These are phyloP conservation scores for Hygrocybe coccinea DNA, from an alignment of 768 basidiomycete species.

Conservation along the genomic window DNA sequence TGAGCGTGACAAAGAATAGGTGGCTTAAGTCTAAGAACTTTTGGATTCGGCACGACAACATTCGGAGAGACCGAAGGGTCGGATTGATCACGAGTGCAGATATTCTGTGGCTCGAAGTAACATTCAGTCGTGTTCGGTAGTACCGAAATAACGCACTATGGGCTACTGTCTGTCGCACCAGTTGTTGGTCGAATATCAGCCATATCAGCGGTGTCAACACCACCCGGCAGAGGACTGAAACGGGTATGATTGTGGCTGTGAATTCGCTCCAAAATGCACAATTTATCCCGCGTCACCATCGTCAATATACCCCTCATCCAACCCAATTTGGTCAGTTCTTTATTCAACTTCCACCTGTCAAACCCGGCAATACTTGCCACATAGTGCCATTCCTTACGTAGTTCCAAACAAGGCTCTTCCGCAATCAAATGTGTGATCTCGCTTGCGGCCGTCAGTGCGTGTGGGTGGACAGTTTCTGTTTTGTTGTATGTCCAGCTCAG, in stretches of 20 bases:
- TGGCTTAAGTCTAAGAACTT: too few species aligned
- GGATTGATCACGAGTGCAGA: too few species aligned
- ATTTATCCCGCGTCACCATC: conserved; percentile 36
- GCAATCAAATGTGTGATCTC: conserved; percentile 60
- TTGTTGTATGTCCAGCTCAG: conserved; percentile 72
- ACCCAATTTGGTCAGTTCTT: conserved; percentile 18
- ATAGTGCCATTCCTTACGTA: conserved; percentile 36
- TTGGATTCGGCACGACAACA: too few species aligned
- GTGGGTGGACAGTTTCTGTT: conserved; percentile 57
- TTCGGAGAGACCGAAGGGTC: too few species aligned
- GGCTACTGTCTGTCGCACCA: too few species aligned
- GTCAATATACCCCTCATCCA: conserved; percentile 26
- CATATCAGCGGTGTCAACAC: too few species aligned
- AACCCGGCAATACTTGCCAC: conserved; percentile 46
- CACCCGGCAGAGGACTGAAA: too few species aligned
- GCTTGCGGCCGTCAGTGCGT: conserved; percentile 34
- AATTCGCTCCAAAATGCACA: conserved; percentile 48
- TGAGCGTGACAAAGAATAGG: too few species aligned
- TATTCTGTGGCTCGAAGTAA: too few species aligned
- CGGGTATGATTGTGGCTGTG: background rate
- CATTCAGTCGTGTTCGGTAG: too few species aligned
- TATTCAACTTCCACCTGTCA: conserved; percentile 34
- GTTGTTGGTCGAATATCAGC: too few species aligned
- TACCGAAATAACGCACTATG: too few species aligned
- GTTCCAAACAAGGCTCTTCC: conserved; percentile 37